These are phyloP conservation scores for Wickerhamiella australiensis DNA, from an alignment of 805 yeast genomes.

Conservation along the genomic window DNA sequence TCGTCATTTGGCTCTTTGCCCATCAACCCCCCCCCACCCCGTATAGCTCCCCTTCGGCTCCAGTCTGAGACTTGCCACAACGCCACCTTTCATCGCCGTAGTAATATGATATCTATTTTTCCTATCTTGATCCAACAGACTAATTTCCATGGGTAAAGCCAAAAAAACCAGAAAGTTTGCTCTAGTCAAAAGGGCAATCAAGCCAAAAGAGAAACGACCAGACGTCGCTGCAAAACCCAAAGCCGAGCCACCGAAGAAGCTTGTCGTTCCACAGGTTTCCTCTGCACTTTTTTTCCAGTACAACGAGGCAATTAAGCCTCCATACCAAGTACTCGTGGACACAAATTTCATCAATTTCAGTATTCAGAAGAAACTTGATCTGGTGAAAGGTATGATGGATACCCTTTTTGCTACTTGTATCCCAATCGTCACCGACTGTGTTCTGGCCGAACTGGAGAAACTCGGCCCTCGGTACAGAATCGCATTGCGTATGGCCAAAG, in stretches of 20 bases:
- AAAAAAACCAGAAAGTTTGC: slow-evolving; percentile 95
- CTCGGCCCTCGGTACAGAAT: slow-evolving; percentile 90
- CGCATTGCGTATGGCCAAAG: slow-evolving; percentile 84
- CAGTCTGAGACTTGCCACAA: neutral
- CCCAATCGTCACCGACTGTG: slow-evolving; percentile 93
- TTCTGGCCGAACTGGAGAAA: slow-evolving; percentile 93
- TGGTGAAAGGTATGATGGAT: slow-evolving; percentile 96
- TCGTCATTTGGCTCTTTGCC: too few relatives aligned
- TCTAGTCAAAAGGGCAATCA: slow-evolving; percentile 71
- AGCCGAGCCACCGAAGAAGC: slow-evolving; percentile 39
- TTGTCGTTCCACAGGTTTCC: slow-evolving; percentile 85
- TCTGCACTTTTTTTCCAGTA: slow-evolving; percentile 91
- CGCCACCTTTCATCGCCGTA: neutral
- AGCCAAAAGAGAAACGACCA: slow-evolving; percentile 56
- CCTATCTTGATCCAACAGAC: neutral
- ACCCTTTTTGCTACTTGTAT: slow-evolving; percentile 87
- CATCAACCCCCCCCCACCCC: too few relatives aligned
- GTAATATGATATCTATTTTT: neutral
- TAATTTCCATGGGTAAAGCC: slow-evolving; percentile 75
- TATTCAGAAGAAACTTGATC: slow-evolving; percentile 87
- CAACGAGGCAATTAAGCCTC: slow-evolving; percentile 92
- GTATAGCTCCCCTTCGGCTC: too few relatives aligned
- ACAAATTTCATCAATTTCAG: slow-evolving; percentile 95
- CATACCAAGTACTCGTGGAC: slow-evolving; percentile 90
- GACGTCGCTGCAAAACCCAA: slow-evolving; percentile 28